Evolutionary conservation across 2,329 filamentous ascomycete species (phyloP), one percentile per base, ranked within the genome.

Genomic region (Aureobasidium sp.): DNA sequence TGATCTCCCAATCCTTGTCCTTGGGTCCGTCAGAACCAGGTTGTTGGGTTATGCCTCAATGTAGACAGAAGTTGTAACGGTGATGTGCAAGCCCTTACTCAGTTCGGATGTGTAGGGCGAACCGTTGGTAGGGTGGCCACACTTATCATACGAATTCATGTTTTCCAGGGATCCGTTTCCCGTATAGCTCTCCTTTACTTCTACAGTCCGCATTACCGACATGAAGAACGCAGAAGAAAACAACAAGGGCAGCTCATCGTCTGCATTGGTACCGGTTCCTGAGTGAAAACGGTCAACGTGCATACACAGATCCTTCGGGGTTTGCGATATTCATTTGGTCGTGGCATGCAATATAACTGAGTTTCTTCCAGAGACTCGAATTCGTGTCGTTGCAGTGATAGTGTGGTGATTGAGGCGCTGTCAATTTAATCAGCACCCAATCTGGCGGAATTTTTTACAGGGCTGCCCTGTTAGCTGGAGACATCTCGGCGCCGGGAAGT

Each of bases 281-380:
- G 55, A 59, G 42, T 49, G 55, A 14, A 59, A 59, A 59, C 55
- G 44, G 55, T 34, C 27, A 59, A 49, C 55, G 55, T 48, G 44
- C 55, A 59, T 59, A 34, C 55, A 41, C 25, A 25, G 27, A 32
- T 41, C 32, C 55, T 59, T 49, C 34, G 44, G 41, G 9, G 10
- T n/a, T 47, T 21, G 32, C 54, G 42, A 47, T 37, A 30, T 32
- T 49, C 34, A 49, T 59, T 41, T 41, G 29, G 3, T 30, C 25
- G 6, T 30, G n/a, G 55, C 21, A 21, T 39, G 44, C 30, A 49
- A 59, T 59, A 59, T 59, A 49, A 49, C 25, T 41, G 32, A 49
- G 44, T 59, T 59, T 11, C 7, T 42, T 9, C 44, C 14, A 41
- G 6, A 25, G 32, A 9, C 44, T 34, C 44, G 11, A 41, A 32